phyloP scores from a whole-genome alignment of 768 basidiomycete species.

The Russula sp. region DNA sequence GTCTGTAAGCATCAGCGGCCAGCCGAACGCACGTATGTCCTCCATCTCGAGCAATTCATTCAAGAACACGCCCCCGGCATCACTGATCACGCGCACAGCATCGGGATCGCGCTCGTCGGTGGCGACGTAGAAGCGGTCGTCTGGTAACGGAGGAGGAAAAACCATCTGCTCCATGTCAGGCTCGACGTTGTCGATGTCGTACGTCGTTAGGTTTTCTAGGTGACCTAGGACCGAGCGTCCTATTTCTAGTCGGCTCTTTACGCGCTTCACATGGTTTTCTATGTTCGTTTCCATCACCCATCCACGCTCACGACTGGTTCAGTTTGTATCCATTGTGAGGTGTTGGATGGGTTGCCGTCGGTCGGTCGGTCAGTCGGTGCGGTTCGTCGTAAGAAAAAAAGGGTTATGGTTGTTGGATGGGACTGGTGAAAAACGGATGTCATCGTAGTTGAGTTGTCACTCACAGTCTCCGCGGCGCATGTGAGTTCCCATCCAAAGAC shows the following conservation, averaged over 20 bases:
- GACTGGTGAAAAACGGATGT: no score
- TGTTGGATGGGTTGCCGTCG: no score
- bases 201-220: constrained; percentile 16
- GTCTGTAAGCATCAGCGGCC: constrained; percentile 46
- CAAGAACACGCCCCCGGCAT: constrained; percentile 42
- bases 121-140: constrained; percentile 36
- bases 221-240: constrained; percentile 35
- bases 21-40: constrained; percentile 41
- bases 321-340: not conserved
- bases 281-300: constrained; percentile 40
- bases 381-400: not conserved
- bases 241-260: constrained; percentile 33
- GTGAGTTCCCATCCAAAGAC: constrained; percentile 44
- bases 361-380: no score
- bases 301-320: constrained; percentile 35
- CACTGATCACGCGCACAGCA: constrained; percentile 37
- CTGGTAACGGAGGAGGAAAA: not conserved
- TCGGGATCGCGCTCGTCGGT: constrained; percentile 45
- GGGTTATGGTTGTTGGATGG: not conserved
- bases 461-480: constrained; percentile 47
- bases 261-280: constrained; percentile 39
- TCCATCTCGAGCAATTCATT: constrained; percentile 43
- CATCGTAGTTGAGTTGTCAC: constrained; percentile 14
- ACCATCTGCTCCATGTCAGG: constrained; percentile 14
- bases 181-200: constrained; percentile 15